Evolutionary conservation across 768 basidiomycete species (phyloP).

Genomic region (Rubroboletus satanas): DNA sequence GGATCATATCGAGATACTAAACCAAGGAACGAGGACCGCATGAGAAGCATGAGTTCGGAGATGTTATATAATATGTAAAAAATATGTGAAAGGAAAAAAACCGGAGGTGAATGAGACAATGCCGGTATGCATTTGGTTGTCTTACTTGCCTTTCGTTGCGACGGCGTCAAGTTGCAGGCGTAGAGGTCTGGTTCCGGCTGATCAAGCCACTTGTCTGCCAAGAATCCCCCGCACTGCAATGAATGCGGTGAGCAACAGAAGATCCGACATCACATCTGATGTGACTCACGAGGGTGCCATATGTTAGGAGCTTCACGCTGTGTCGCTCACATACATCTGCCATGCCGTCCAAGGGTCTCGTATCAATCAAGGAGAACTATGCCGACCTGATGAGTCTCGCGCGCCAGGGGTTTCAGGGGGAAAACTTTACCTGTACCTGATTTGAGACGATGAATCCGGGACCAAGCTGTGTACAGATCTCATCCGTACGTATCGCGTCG

Average conservation of each 20-base stretch:
- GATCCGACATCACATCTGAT: neutral
- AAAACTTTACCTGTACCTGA: conserved; percentile 65
- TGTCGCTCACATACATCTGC: conserved; percentile 71
- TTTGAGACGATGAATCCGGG: conserved; percentile 73
- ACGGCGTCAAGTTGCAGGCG: conserved; percentile 64
- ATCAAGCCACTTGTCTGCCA: conserved; percentile 72
- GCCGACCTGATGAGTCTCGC: conserved; percentile 8
- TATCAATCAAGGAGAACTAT: conserved; percentile 81
- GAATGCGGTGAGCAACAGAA: conserved; percentile 1
- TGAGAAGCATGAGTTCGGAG: neutral
- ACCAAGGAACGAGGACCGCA: neutral
- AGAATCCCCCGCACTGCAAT: conserved; percentile 75
- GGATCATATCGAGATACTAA: conserved; percentile 84
- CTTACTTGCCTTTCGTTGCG: conserved; percentile 67
- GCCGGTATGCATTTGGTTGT: neutral
- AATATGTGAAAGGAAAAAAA: too few species aligned
- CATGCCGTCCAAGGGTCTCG: conserved; percentile 74
- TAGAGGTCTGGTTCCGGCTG: conserved; percentile 70
- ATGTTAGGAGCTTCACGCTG: conserved; percentile 70
- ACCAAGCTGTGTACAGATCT: conserved; percentile 74
- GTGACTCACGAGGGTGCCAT: conserved; percentile 68
- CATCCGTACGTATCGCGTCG: conserved; percentile 68
- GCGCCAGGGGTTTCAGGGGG: neutral
- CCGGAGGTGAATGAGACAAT: neutral
- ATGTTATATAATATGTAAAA: neutral